Evolutionary conservation across 2,329 filamentous ascomycete genomes (phyloP), one percentile per base, ranked within the genome.

Genomic region (Lasiodiplodia sp.): DNA sequence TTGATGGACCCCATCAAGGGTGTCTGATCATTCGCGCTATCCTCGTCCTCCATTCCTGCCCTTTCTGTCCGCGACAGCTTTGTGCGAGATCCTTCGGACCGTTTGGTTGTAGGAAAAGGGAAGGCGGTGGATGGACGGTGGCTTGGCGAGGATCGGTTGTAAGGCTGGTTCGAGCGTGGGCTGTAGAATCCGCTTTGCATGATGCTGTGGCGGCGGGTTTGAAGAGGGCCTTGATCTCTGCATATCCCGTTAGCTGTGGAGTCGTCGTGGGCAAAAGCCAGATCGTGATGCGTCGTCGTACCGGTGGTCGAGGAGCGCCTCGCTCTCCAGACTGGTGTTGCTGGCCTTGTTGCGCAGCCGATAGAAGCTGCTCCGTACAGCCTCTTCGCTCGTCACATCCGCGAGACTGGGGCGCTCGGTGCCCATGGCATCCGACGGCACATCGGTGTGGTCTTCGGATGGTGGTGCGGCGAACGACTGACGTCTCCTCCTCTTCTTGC

Each of bases 271-370:
- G 40, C 18, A 49, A 28, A 18, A 7, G 2, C 10, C 51, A 44
- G 51, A 28, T 63, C 44, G 40, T 44, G 58, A 51, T 64, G 60
- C 31, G 2, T 64, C 21, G 2, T 64, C 60, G 10, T 81, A 92
- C 89, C 93, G 88, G 79, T 98, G 95, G 80, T 98, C 95, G 21
- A 98, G 83, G 72, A 98, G 82, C 8, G 88, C 90, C 77, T 97
- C 91, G 78, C 94, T 97, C 73, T 97, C 95, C 71, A 98, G 83
- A 78, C 95, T 98, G 0, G 92, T 94, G 74, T 87, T 90, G 81
- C 95, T 98, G 71, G 90, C 77, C 76, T 92, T 93, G 57, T 75
- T 79, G n/a, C 76, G 75, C 64, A 87, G 75, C 51, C 84, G 82
- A 76, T 89, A 89, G 75, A 88, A 87, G 69, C 83, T 82, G 66